A percentile compares a stretch with the other conserved stretches of the same genome.
These are phyloP conservation scores for Climacium dendroides DNA, from an alignment of 225 moss, liverwort and hornwort genomes.

Conservation along the genomic window DNA sequence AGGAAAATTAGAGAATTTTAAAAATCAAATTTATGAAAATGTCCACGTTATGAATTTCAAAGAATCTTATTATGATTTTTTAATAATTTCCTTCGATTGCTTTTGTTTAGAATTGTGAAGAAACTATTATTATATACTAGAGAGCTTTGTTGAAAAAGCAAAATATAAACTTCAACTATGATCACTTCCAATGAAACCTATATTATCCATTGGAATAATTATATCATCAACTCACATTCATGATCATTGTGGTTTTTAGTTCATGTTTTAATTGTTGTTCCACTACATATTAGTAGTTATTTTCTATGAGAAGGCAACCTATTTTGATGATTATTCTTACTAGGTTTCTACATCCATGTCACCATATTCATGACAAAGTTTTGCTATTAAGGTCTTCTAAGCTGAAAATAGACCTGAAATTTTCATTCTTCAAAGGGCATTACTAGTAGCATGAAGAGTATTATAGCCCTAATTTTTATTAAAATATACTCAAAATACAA, in stretches of 20 bases:
- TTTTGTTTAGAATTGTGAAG: neutral
- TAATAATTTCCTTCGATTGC: neutral
- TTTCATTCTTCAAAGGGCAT: neutral
- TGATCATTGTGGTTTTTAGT: neutral
- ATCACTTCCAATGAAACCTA: neutral
- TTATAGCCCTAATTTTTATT: neutral
- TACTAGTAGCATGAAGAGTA: rapidly evolving
- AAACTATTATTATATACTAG: rapidly evolving
- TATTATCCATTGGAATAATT: neutral
- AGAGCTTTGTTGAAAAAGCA: no score
- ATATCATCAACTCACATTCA: neutral
- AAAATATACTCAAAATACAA: neutral
- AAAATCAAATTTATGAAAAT: neutral
- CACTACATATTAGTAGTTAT: rapidly evolving
- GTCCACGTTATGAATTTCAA: neutral
- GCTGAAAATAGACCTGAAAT: rapidly evolving
- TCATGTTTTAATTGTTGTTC: neutral
- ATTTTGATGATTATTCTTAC: rapidly evolving
- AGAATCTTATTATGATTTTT: neutral
- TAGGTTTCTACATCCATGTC: rapidly evolving
- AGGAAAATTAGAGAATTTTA: neutral
- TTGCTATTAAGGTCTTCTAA: rapidly evolving
- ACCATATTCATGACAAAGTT: neutral
- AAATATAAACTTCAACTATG: neutral
- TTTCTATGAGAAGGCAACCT: rapidly evolving